Evolutionary conservation across 768 basidiomycete species (phyloP).

Genomic region (Neoboletus magnificus): DNA sequence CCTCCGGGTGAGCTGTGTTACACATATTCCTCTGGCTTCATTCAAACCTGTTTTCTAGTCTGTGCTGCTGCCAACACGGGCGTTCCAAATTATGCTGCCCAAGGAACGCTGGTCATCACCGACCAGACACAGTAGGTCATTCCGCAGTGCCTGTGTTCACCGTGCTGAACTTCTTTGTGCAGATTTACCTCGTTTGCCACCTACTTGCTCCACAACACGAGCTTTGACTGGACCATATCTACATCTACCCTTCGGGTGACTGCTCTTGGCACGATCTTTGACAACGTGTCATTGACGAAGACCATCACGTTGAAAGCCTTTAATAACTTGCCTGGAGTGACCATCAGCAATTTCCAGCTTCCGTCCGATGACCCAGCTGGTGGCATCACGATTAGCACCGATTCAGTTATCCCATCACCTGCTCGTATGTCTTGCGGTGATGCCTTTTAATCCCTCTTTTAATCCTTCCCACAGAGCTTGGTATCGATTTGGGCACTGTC

Average conservation of each 20-base stretch:
- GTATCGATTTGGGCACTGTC: constrained; percentile 65
- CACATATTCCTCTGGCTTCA: background rate
- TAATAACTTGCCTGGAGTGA: constrained; percentile 65
- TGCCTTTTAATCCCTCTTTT: constrained; percentile 1
- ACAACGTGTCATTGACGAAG: constrained; percentile 60
- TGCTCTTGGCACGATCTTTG: constrained; percentile 68
- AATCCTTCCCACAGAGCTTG: constrained; percentile 47
- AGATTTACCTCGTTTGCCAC: constrained; percentile 68
- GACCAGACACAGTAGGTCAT: constrained; percentile 45
- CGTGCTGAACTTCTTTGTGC: background rate
- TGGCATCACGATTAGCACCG: constrained; percentile 68
- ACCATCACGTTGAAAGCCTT: constrained; percentile 64
- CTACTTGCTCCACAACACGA: constrained; percentile 58
- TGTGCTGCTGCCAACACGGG: constrained; percentile 67
- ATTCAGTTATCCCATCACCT: constrained; percentile 61
- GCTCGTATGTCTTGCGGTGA: constrained; percentile 47
- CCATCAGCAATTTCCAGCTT: constrained; percentile 67
- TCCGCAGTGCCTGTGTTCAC: background rate
- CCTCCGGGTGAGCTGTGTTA: constrained; percentile 43
- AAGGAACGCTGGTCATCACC: constrained; percentile 53
- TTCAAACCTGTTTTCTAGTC: constrained; percentile 35
- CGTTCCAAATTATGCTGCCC: constrained; percentile 58
- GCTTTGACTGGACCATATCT: constrained; percentile 69
- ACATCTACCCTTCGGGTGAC: constrained; percentile 59
- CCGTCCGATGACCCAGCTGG: constrained; percentile 66